Percentiles rank a stretch among this genome's conserved stretches.
These are phyloP conservation scores for Phlebiopsis flavidoalba DNA, from an alignment of 768 basidiomycete genomes.

Conservation along the genomic window DNA sequence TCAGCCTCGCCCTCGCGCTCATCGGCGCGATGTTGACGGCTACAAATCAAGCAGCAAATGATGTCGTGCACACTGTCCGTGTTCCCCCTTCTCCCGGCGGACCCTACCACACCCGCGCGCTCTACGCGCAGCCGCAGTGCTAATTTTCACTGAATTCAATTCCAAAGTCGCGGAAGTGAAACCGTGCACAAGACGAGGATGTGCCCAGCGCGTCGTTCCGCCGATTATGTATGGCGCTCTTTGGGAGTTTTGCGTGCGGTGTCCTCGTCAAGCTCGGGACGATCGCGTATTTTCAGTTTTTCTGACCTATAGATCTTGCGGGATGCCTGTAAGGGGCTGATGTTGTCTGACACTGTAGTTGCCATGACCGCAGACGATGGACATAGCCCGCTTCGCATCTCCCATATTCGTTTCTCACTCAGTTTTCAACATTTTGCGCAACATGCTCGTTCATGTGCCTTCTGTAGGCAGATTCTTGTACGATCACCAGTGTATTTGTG, in stretches of 20 bases:
- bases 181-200: neutral
- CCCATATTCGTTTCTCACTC: neutral
- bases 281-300: neutral
- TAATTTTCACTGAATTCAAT: neutral
- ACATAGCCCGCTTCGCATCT: neutral
- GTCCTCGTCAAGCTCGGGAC: neutral
- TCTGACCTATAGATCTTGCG: neutral
- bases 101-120: neutral
- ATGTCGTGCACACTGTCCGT: slow-evolving; percentile 5
- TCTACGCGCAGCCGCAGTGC: neutral
- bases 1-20: slow-evolving; percentile 1
- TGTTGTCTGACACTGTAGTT: neutral
- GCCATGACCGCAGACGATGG: neutral
- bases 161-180: slow-evolving; percentile 1
- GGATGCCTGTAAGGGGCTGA: neutral
- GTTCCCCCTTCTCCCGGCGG: neutral
- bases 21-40: neutral
- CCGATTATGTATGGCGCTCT: slow-evolving; percentile 1
- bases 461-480: neutral
- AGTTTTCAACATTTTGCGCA: neutral
- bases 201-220: neutral
- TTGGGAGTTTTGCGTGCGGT: slow-evolving; percentile 4
- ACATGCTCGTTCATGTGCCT: no score
- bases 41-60: slow-evolving; percentile 9
- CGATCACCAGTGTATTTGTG: neutral